phyloP scores from a whole-genome alignment of 768 basidiomycete species.

The Lepiota brunneoincarnata region DNA sequence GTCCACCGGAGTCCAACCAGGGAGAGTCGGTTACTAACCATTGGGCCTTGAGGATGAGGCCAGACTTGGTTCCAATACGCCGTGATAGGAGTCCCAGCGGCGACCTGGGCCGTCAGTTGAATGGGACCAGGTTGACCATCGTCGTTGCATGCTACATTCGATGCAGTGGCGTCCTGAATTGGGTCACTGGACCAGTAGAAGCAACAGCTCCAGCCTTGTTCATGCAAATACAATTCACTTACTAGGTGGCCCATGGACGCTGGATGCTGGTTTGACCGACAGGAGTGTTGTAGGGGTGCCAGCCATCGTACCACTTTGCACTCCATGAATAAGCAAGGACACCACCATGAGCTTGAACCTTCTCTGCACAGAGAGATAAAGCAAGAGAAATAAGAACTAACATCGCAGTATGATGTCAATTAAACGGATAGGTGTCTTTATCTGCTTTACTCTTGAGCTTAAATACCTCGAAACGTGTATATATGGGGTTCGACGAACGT shows the following conservation, averaged over 20 bases:
- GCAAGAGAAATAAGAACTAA: conserved; percentile 27
- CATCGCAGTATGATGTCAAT: conserved; percentile 18
- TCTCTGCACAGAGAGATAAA: conserved; percentile 25
- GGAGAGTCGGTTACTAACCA: conserved; percentile 23
- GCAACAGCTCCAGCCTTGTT: not conserved
- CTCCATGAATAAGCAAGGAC: conserved; percentile 39
- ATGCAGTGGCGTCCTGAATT: conserved; percentile 33
- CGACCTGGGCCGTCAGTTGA: conserved; percentile 39
- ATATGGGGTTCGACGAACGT: not conserved
- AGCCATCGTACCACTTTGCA: conserved; percentile 38
- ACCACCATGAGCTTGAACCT: conserved; percentile 40
- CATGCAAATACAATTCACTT: conserved; percentile 9
- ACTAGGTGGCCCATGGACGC: conserved; percentile 45
- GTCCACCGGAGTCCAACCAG: not conserved
- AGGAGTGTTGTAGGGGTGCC: conserved; percentile 40
- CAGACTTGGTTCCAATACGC: conserved; percentile 46
- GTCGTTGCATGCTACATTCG: conserved; percentile 44
- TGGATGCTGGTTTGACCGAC: conserved; percentile 40
- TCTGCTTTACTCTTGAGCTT: not conserved
- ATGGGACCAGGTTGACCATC: conserved; percentile 37
- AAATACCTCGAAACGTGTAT: not conserved
- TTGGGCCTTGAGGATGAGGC: conserved; percentile 43
- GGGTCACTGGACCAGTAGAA: conserved; percentile 30
- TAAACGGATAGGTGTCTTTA: not conserved
- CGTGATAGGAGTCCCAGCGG: conserved; percentile 39